phyloP scores from a whole-genome alignment of 495 filamentous ascomycete genomes.

The Aspergillus bridgeri region DNA sequence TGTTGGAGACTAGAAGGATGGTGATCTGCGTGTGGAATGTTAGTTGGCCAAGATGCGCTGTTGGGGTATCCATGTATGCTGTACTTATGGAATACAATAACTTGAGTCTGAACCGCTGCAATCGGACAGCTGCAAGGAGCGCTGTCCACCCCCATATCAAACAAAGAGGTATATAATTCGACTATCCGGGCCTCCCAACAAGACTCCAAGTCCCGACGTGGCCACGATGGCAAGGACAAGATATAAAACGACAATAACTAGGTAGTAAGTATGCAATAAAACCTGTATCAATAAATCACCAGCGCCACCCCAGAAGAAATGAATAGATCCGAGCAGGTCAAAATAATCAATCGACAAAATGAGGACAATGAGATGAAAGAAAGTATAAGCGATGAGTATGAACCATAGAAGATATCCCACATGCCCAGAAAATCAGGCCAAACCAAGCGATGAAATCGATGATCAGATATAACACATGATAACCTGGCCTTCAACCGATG shows the following conservation, averaged over 20 bases:
- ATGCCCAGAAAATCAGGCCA: not conserved
- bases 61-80: not conserved
- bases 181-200: not conserved
- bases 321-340: slow-evolving; percentile 4
- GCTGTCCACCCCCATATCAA: not conserved
- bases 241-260: not conserved
- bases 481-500: not conserved
- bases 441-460: not conserved
- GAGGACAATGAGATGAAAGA: not conserved
- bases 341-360: slow-evolving; percentile 11
- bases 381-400: not conserved
- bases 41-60: not conserved
- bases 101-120: too few relatives aligned
- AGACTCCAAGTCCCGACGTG: not conserved
- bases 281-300: slow-evolving; percentile 1
- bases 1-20: not conserved
- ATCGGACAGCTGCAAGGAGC: too few relatives aligned
- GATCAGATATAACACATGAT: not conserved
- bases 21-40: not conserved
- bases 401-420: not conserved
- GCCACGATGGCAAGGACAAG: not conserved
- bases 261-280: not conserved
- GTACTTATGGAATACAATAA: too few relatives aligned
- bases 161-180: not conserved
- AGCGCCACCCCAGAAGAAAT: slow-evolving; percentile 2